Conservation (phyloP, 495 filamentous ascomycete species). For the Sporormia fimetaria region DNA sequence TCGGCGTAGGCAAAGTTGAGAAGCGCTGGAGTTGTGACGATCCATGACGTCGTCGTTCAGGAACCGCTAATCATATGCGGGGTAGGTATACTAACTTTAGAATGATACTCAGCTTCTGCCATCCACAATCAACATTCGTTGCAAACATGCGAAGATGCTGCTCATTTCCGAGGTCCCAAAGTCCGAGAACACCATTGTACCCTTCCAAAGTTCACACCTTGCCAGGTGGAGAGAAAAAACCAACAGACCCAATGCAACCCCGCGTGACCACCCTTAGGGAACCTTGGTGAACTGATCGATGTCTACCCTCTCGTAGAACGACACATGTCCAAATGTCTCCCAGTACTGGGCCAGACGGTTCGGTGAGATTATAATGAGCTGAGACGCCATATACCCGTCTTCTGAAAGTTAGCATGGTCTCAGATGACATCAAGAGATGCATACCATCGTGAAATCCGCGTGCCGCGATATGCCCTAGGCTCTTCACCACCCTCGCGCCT, state of each 20-base stretch:
- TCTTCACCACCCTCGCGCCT: slow-evolving; percentile 64
- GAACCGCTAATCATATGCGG: background rate
- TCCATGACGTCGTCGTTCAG: background rate
- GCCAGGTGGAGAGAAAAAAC: too few species aligned
- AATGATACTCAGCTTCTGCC: too few species aligned
- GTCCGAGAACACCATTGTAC: too few species aligned
- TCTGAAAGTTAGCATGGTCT: slow-evolving; percentile 6
- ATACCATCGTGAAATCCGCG: slow-evolving; percentile 58
- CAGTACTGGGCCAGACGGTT: slow-evolving; percentile 75
- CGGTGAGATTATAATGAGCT: slow-evolving; percentile 69
- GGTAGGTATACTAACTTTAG: too few species aligned
- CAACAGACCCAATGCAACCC: too few species aligned
- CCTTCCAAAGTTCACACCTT: too few species aligned
- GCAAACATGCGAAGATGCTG: too few species aligned
- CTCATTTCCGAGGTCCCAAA: too few species aligned
- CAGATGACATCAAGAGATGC: slow-evolving; percentile 21
- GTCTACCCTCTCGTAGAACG: slow-evolving; percentile 67
- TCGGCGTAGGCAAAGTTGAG: background rate
- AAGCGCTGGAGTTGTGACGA: too few species aligned
- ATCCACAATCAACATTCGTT: too few species aligned
- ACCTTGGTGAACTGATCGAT: slow-evolving; percentile 41
- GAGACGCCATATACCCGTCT: slow-evolving; percentile 59
- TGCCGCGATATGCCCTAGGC: slow-evolving; percentile 63
- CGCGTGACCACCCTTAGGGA: too few species aligned
- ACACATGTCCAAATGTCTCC: slow-evolving; percentile 66